Percentiles rank a stretch among this genome's conserved stretches.
These are phyloP conservation scores for Hypoxylon sp. DNA, from an alignment of 2,329 filamentous ascomycete species.

Conservation along the genomic window DNA sequence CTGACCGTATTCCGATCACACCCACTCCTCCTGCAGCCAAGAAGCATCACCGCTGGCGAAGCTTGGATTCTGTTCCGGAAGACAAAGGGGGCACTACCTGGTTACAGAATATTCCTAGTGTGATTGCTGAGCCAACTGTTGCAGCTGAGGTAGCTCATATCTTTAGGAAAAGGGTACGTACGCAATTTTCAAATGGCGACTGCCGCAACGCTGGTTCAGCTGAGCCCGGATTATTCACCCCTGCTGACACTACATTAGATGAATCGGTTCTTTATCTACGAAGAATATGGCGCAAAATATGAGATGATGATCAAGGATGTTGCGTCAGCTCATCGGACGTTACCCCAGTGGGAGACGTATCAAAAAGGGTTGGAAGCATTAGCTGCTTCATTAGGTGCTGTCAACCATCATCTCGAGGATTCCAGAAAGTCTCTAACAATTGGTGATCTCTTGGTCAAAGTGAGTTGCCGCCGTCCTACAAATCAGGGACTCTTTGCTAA, in stretches of 20 bases:
- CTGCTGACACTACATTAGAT: slow-evolving; percentile 67
- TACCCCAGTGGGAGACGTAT: slow-evolving; percentile 82
- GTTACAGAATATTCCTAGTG: slow-evolving; percentile 64
- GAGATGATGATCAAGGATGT: slow-evolving; percentile 87
- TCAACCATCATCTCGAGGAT: slow-evolving; percentile 73
- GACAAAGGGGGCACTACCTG: slow-evolving; percentile 57
- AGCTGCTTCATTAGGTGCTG: slow-evolving; percentile 79
- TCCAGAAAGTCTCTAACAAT: slow-evolving; percentile 84
- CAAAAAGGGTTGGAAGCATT: slow-evolving; percentile 89
- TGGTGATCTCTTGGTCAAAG: slow-evolving; percentile 91
- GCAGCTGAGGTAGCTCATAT: slow-evolving; percentile 73
- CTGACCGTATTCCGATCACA: slow-evolving; percentile 53
- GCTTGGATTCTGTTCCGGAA: slow-evolving; percentile 63
- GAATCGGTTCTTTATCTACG: slow-evolving; percentile 86
- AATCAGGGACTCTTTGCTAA: slow-evolving; percentile 26
- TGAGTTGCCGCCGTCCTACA: slow-evolving; percentile 54
- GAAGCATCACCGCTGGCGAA: slow-evolving; percentile 64
- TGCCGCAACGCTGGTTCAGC: neutral
- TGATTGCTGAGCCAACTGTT: slow-evolving; percentile 71
- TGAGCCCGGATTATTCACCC: neutral
- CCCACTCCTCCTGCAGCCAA: slow-evolving; percentile 44
- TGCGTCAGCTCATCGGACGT: slow-evolving; percentile 75
- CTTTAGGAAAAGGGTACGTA: slow-evolving; percentile 70
- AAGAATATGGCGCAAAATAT: slow-evolving; percentile 92
- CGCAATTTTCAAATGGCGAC: neutral